Percentiles rank a stretch among this genome's conserved stretches.
Conservation (phyloP, 495 filamentous ascomycete species). For the Clohesyomyces aquaticus region DNA sequence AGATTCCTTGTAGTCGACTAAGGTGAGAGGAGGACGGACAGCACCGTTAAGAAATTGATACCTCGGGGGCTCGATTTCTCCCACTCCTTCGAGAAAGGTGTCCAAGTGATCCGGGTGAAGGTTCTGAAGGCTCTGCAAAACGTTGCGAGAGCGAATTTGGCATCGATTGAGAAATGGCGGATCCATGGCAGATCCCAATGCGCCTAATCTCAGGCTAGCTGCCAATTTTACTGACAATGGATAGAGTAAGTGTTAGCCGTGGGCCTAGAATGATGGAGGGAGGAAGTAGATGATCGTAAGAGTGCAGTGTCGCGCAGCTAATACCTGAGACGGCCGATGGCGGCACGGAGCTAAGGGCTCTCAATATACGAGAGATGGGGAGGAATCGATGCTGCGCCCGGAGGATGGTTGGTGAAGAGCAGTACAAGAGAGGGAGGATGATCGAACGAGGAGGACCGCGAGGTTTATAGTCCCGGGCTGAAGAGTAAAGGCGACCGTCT, state of each 20-base stretch:
- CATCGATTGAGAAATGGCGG: conserved; percentile 7
- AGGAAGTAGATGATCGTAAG: no score
- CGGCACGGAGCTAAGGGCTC: no score
- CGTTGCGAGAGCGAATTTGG: conserved; percentile 12
- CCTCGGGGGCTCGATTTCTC: conserved; percentile 14
- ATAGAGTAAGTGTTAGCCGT: neutral
- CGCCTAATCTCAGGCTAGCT: no score
- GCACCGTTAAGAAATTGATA: conserved; percentile 10
- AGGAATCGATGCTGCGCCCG: no score
- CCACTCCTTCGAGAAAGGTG: conserved; percentile 25
- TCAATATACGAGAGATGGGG: no score
- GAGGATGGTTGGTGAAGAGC: no score
- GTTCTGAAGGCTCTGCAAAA: conserved; percentile 16
- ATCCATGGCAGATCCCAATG: conserved; percentile 8
- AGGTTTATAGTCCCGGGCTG: no score
- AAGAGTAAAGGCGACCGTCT: no score
- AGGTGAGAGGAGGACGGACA: conserved; percentile 1
- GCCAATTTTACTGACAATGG: neutral
- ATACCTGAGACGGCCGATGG: no score
- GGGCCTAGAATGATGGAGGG: neutral
- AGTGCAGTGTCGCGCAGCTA: no score
- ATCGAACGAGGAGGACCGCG: no score
- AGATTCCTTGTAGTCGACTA: conserved; percentile 11
- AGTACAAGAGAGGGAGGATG: no score
- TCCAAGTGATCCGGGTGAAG: conserved; percentile 9